A percentile compares a stretch with the other conserved stretches of the same genome.
phyloP scores from a whole-genome alignment of 1,284 basidiomycete genomes.

The Anthracocystis walkeri region DNA sequence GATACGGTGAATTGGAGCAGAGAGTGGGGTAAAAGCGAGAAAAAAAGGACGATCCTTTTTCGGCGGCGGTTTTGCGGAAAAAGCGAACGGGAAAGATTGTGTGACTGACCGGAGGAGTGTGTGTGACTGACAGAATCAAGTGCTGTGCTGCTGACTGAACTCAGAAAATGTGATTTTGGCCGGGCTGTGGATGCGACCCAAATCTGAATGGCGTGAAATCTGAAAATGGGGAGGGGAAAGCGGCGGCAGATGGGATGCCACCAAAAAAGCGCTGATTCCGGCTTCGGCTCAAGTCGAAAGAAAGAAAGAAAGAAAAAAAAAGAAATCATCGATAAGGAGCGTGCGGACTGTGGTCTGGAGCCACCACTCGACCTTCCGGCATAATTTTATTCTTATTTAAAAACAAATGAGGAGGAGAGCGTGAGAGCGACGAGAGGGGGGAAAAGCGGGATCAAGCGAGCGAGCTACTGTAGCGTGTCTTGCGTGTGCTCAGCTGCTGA shows the following conservation, averaged over 20 bases:
- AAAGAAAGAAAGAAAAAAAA: not conserved
- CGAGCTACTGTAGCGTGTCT: not conserved
- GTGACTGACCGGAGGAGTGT: slow-evolving; percentile 4
- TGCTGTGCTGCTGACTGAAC: no score
- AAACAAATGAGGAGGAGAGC: not conserved
- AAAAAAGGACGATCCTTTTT: not conserved
- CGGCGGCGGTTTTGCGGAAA: not conserved
- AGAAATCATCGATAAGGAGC: slow-evolving; percentile 43
- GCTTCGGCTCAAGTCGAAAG: slow-evolving; percentile 5
- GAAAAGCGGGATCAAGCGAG: slow-evolving; percentile 3
- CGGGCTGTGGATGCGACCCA: slow-evolving; percentile 4
- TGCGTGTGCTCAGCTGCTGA: not conserved
- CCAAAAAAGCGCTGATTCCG: not conserved
- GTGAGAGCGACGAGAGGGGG: not conserved
- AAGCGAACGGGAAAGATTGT: slow-evolving; percentile 10
- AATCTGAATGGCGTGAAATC: no score
- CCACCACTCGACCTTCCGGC: slow-evolving; percentile 7
- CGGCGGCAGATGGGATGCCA: slow-evolving; percentile 3
- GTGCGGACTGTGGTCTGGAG: slow-evolving; percentile 42
- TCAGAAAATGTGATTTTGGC: slow-evolving; percentile 1
- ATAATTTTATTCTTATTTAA: not conserved
- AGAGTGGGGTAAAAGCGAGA: slow-evolving; percentile 2
- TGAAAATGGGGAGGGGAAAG: not conserved
- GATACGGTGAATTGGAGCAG: slow-evolving; percentile 1
- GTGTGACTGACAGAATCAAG: not conserved